Percentiles rank a stretch among this genome's conserved stretches.
These are phyloP conservation scores for Chrysanthemum seticuspe DNA, from an alignment of 129 eudicot genomes.

Conservation along the genomic window DNA sequence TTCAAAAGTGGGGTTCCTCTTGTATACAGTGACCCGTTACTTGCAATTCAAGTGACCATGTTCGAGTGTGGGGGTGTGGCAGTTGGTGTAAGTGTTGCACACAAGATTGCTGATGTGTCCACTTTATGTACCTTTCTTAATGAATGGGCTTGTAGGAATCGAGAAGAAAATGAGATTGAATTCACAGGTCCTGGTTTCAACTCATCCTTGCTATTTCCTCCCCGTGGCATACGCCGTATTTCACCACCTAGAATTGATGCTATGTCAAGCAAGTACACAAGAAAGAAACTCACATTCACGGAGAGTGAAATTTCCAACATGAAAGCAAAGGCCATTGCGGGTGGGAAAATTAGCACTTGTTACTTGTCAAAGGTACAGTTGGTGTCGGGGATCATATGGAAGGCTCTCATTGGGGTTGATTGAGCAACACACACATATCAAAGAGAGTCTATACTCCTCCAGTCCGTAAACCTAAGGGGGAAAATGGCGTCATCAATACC, in stretches of 20 bases:
- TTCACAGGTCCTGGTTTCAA: background rate
- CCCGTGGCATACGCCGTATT: background rate
- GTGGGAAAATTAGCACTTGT: background rate
- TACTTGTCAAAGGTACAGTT: slow-evolving; percentile 21
- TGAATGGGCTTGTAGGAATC: slow-evolving; percentile 18
- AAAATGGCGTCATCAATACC: slow-evolving; percentile 27
- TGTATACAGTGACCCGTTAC: slow-evolving; percentile 13
- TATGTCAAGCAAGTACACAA: background rate
- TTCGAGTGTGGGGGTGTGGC: slow-evolving; percentile 37
- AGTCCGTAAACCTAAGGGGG: slow-evolving; percentile 27
- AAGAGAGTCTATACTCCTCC: slow-evolving; percentile 14
- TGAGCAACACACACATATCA: background rate
- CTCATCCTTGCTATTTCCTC: slow-evolving; percentile 15
- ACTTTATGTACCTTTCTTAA: slow-evolving; percentile 14
- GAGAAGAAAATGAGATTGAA: slow-evolving; percentile 5
- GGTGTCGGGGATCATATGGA: slow-evolving; percentile 18
- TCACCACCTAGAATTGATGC: background rate
- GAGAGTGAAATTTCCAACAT: slow-evolving; percentile 11
- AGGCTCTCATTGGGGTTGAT: slow-evolving; percentile 21
- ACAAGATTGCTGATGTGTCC: slow-evolving; percentile 26
- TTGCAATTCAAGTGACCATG: slow-evolving; percentile 20
- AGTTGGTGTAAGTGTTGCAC: slow-evolving; percentile 22
- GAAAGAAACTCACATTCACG: slow-evolving; percentile 10
- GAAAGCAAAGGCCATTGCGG: background rate
- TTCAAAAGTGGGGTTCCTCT: slow-evolving; percentile 10